phyloP scores from a whole-genome alignment of 805 yeast species.

The Kregervanrija fluxuum region DNA sequence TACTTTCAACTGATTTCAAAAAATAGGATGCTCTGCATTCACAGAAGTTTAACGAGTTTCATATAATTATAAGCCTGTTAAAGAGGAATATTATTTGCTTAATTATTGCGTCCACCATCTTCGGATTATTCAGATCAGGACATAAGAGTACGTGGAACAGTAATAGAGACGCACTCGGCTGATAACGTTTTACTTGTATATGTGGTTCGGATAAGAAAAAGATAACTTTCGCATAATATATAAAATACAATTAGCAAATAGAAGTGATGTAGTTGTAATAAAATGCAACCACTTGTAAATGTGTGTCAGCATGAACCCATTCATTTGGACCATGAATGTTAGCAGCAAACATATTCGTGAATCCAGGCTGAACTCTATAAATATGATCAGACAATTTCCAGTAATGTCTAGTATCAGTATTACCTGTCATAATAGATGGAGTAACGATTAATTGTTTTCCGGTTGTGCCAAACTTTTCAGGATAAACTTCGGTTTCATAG shows the following conservation, averaged over 20 bases:
- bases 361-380: conserved; percentile 48
- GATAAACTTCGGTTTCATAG: conserved; percentile 41
- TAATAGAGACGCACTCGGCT: too few relatives aligned
- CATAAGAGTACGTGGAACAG: too few relatives aligned
- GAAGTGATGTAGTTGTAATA: conserved; percentile 14
- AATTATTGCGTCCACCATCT: too few relatives aligned
- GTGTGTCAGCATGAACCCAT: conserved; percentile 44
- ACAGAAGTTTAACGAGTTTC: too few relatives aligned
- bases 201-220: too few relatives aligned
- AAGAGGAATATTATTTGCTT: too few relatives aligned
- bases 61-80: too few relatives aligned
- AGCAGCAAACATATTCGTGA: conserved; percentile 15
- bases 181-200: too few relatives aligned
- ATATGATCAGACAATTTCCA: conserved; percentile 55
- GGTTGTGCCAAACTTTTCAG: conserved; percentile 17
- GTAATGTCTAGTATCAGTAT: conserved; percentile 62
- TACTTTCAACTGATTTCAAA: too few relatives aligned
- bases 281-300: conserved; percentile 47
- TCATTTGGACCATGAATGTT: conserved; percentile 63
- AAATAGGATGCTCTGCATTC: too few relatives aligned
- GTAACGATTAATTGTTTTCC: conserved; percentile 31
- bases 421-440: conserved; percentile 58
- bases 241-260: background rate
- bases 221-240: too few relatives aligned
- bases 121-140: too few relatives aligned